Evolutionary conservation across 768 basidiomycete species (phyloP), one percentile per base, ranked within the genome.

Genomic region (Collybiopsis confluens): DNA sequence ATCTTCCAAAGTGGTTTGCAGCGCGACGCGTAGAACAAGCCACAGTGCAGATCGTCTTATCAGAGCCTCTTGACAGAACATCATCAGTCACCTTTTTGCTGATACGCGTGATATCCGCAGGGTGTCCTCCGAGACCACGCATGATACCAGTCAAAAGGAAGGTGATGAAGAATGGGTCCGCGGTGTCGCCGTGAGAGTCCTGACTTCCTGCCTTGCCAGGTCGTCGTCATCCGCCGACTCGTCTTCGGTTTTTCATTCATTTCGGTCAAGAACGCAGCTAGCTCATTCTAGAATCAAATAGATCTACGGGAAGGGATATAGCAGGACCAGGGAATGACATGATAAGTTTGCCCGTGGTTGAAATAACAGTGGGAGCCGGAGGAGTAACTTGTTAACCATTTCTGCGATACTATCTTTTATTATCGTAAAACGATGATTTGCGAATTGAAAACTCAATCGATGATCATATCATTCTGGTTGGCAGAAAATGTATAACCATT

Each of bases 271-370:
- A 78, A 77, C 0, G 68, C 58, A 44, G 66, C 64, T 1, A 80
- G 62, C 28, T 78, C 68, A 3, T 56, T 26, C 2, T 61, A 64
- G 73, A 58, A 8, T 68, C 55, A 7, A 72, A 64, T 10, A 58
- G 45, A 8, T 45, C 24, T 21, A 65, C 55, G 4, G 71, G 66
- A 23, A 81, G 27, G 24, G 68, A 51, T 36, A 78, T 65, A 1
- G 77, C 73, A 3, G 76, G 73, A 0, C 72, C 74, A 16, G 80
- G 80, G 60, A 70, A 81, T 0, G 68, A 70, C n/a, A 73, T 69
- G 4, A 73, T 18, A 2, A 82, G 68, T 52, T 78, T 79, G 28
- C 78, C 77, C 33, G 59, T 57, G 0, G 68, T 47, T 1, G 56
- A 60, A 64, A 77, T 74, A 20, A 82, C 68, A 5, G 55, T 56